Conservation (phyloP, 768 basidiomycete genomes). For the Dentipellis fragilis region DNA sequence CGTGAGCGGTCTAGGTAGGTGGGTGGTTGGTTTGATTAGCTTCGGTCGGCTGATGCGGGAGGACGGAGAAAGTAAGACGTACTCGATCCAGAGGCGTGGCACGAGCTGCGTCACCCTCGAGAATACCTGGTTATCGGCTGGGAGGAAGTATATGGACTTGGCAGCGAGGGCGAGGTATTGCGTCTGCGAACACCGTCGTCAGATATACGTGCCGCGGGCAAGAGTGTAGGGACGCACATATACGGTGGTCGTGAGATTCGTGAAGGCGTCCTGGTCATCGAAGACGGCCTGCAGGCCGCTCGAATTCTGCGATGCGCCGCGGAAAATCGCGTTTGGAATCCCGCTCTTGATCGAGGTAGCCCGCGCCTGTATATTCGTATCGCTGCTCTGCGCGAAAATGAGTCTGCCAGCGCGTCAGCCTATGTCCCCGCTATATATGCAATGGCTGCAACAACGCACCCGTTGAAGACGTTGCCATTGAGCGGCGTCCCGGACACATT, state of each 20-base stretch:
- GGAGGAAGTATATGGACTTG: slow-evolving; percentile 48
- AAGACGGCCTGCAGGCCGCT: slow-evolving; percentile 37
- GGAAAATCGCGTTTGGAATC: slow-evolving; percentile 54
- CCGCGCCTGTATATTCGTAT: slow-evolving; percentile 42
- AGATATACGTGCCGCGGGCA: background rate
- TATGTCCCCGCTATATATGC: background rate
- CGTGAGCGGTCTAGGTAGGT: slow-evolving; percentile 38
- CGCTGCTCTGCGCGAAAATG: slow-evolving; percentile 11
- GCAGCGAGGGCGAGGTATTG: slow-evolving; percentile 50
- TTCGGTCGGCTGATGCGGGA: background rate
- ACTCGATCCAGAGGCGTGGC: slow-evolving; percentile 53
- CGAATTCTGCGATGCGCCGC: slow-evolving; percentile 32
- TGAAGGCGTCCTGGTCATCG: slow-evolving; percentile 37
- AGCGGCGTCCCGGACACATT: slow-evolving; percentile 41
- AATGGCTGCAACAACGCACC: slow-evolving; percentile 25
- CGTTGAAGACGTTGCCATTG: slow-evolving; percentile 46
- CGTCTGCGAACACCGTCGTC: slow-evolving; percentile 27
- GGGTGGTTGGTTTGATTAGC: background rate
- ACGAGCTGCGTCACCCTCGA: slow-evolving; percentile 31
- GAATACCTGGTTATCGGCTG: slow-evolving; percentile 25
- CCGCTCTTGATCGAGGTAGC: slow-evolving; percentile 37
- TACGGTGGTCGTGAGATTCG: slow-evolving; percentile 37
- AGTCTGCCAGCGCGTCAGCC: slow-evolving; percentile 2
- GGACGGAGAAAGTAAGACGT: slow-evolving; percentile 16
- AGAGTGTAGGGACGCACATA: slow-evolving; percentile 33